Conservation (phyloP, 192 early-diverging fungal genomes). For the Linnemannia hyalina region DNA sequence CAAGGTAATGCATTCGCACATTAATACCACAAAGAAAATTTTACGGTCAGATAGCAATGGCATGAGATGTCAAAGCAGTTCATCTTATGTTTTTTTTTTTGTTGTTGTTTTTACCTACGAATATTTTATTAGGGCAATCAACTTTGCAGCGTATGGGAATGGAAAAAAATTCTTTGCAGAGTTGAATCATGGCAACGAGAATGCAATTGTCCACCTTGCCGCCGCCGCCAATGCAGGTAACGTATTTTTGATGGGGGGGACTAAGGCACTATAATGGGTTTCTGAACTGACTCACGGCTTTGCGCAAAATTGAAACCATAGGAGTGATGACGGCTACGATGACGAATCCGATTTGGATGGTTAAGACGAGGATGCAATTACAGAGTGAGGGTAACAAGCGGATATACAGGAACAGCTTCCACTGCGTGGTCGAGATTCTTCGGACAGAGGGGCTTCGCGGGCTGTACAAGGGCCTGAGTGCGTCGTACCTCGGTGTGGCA, state of each 20-base stretch:
- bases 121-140: slow-evolving; percentile 76
- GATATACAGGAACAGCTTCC: slow-evolving; percentile 81
- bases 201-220: slow-evolving; percentile 81
- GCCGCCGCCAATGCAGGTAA: slow-evolving; percentile 78
- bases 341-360: slow-evolving; percentile 97
- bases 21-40: background rate
- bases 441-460: slow-evolving; percentile 85
- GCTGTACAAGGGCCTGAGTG: slow-evolving; percentile 92
- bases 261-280: background rate
- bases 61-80: background rate
- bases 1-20: slow-evolving; percentile 65
- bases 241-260: background rate
- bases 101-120: background rate
- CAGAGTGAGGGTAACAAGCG: slow-evolving; percentile 61
- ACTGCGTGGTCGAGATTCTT: slow-evolving; percentile 78
- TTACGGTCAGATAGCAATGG: background rate
- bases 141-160: slow-evolving; percentile 94
- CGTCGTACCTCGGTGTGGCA: slow-evolving; percentile 88
- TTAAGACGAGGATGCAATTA: slow-evolving; percentile 96
- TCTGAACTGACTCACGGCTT: background rate
- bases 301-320: background rate
- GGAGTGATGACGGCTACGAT: slow-evolving; percentile 79
- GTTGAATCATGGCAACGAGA: slow-evolving; percentile 83
- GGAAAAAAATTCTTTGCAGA: slow-evolving; percentile 85
- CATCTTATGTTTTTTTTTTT: background rate